phyloP scores from a whole-genome alignment of 1,284 basidiomycete species.

The Cryptococcus sp. region DNA sequence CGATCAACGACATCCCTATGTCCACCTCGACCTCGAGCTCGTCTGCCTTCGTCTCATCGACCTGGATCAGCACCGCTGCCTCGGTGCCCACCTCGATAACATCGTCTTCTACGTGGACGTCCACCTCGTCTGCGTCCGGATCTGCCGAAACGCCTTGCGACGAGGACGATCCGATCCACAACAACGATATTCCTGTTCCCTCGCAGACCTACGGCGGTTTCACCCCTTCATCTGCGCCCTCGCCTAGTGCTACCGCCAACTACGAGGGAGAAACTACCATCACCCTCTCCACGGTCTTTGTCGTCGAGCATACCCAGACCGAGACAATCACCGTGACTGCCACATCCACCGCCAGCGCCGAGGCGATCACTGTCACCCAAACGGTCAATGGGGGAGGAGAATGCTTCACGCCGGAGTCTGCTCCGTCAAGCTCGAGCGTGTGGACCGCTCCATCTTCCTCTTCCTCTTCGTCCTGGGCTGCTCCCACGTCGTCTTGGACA shows the following conservation, averaged over 20 bases:
- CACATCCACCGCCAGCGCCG: not conserved
- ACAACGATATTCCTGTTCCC: not conserved
- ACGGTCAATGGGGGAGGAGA: constrained; percentile 1
- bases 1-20: too few species aligned
- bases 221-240: not conserved
- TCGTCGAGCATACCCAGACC: constrained; percentile 3
- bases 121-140: not conserved
- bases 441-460: constrained; percentile 1
- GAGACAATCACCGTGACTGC: not conserved
- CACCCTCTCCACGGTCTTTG: constrained; percentile 12
- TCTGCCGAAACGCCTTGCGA: not conserved
- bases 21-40: not conserved
- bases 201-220: not conserved
- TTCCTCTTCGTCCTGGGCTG: constrained; percentile 1
- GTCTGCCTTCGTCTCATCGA: not conserved
- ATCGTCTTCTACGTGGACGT: not conserved
- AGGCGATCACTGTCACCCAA: constrained; percentile 15
- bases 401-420: not conserved
- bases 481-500: not conserved
- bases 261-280: constrained; percentile 6
- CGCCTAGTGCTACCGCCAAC: not conserved
- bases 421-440: not conserved
- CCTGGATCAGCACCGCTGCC: not conserved
- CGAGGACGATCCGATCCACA: not conserved
- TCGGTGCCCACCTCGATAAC: not conserved